Conservation (phyloP, 257 asterid species). For the Echites panduratus region DNA sequence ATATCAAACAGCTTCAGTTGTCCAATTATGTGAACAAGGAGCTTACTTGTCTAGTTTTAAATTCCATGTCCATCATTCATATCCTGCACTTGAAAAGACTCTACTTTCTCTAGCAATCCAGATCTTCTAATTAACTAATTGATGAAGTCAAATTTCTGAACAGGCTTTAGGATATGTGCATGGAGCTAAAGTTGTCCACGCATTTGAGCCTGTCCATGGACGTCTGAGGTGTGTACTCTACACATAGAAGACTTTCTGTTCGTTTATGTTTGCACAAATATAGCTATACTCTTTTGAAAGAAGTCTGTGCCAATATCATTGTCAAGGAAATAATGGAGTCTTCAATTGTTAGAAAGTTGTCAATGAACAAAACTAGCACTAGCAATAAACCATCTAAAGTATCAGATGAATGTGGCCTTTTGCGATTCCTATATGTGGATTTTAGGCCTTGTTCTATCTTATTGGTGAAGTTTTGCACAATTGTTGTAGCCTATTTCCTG, state of each 20-base stretch:
- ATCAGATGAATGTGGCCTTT: not conserved
- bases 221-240: conserved; percentile 61
- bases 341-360: not conserved
- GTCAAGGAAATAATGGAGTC: not conserved
- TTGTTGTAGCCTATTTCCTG: conserved; percentile 60
- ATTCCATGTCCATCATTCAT: not conserved
- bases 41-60: not conserved
- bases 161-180: conserved; percentile 95
- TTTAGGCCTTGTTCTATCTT: no score
- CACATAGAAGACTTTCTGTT: not conserved
- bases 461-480: conserved; percentile 76
- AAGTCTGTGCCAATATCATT: not conserved
- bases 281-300: not conserved
- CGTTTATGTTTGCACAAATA: not conserved
- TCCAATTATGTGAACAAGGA: not conserved
- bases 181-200: conserved; percentile 85
- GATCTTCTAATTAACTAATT: not conserved
- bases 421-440: not conserved
- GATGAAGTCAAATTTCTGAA: conserved; percentile 11
- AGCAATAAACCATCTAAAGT: not conserved
- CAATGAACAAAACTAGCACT: not conserved
- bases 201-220: conserved; percentile 92
- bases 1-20: not conserved
- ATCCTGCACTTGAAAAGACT: not conserved
- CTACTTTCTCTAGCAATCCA: not conserved